Evolutionary conservation across 257 asterid species (phyloP), one percentile per base, ranked within the genome.

Genomic region (Petrea volubilis): DNA sequence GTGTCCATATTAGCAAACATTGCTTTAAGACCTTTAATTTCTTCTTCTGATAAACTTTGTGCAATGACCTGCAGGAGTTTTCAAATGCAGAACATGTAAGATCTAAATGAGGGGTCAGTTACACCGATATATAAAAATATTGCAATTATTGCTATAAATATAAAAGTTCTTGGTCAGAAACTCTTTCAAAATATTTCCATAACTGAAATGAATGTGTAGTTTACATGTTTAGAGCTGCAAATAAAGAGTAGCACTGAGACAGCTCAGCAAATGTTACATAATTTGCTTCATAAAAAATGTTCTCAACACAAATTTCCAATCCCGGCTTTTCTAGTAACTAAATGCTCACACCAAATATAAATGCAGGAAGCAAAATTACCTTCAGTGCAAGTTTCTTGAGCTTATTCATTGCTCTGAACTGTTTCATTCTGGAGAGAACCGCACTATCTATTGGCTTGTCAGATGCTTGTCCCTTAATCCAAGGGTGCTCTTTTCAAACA

Each of bases 351-450:
- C 11, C 15, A 63, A 34, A 46, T 55, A 55, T 13, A 27, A 57
- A 31, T 1, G 17, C 23, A 47, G 13, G 43, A 23, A 58, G 15
- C 1, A 29, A 38, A 33, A 28, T 50, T 64, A 90, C 97, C 96
- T 88, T 88, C 27, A 88, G 73, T 40, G 97, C 97, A 24, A 90
- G 90, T 84, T 90, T 83, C 84, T 90, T 86, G 73, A 88, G 91
- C 83, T 90, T 90, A 75, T 90, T 90, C 95, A 88, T 88, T 73
- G 96, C 96, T 56, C 97, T 86, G 81, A 90, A 90, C 80, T 88
- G 96, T 78, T 90, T 90, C 96, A 90, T 84, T 76, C 96, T 84
- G 7, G 96, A 88, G 44, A 90, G 87, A 40, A 90, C 97, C 6
- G 91, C 97, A 83, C 97, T 88, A 65, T 84, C 93, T 36, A 90